Evolutionary conservation across 176 grass and related monocot species (phyloP), one percentile per base, ranked within the genome.

Genomic region (Avena eriantha): DNA sequence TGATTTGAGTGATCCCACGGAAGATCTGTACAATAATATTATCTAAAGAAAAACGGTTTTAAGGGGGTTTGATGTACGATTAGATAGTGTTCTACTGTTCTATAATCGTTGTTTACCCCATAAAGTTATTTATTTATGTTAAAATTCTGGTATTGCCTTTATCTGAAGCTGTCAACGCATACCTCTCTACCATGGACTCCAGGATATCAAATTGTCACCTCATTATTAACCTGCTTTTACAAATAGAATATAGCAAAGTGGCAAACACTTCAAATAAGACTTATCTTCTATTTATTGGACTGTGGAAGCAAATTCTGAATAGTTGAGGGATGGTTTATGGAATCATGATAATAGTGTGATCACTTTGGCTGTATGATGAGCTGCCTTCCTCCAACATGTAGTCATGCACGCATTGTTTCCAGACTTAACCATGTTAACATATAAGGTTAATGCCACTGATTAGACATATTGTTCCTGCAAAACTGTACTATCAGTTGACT

Each of bases 201-300:
- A 48, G 59, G 60, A 29, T 80, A 31, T 18, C 51, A 80, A 86
- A 49, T 47, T 82, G 14, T 73, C 34, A 69, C 41, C 22, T 83
- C 29, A 18, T 17, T 78, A 50, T 69, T 58, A 59, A 70, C 29
- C 3, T 70, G n/a, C 53, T 31, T 69, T 29, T 63, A 31, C 58
- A 68, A 67, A 23, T n/a, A 31, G 5, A n/a, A 23, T 39, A n/a
- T 41, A 76, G 17, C 49, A 71, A 82, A 51, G 19, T 24, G 1
- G 23, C 24, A 47, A 33, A 79, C 21, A 56, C 10, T 78, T 55
- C 7, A 3, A 63, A 8, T 80, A 65, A 34, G 56, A 22, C 9
- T 13, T 23, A 24, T 80, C 31, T 80, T 47, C n/a, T 85, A 39
- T 19, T 47, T 59, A 24, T 15, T 41, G 33, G 54, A 56, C 1